A percentile compares a stretch with the other conserved stretches of the same genome.
Conservation (phyloP, 2,329 filamentous ascomycete species). For the Aspergillus udagawae region DNA sequence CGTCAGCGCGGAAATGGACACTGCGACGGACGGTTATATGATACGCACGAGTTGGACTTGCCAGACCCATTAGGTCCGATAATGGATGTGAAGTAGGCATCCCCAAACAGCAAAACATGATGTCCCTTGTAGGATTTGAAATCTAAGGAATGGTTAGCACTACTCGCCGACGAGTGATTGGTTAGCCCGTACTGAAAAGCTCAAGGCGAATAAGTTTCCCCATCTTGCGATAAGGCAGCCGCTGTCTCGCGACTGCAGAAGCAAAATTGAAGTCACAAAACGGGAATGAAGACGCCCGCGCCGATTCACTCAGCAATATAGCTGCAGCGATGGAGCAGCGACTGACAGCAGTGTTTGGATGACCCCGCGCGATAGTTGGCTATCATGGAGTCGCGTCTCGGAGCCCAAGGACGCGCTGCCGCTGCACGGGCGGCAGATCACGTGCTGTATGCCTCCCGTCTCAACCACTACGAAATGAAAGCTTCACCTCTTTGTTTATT, state of each 20-base stretch:
- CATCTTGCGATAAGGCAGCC: constrained; percentile 57
- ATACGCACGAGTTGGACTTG: constrained; percentile 88
- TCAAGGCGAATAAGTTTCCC: constrained; percentile 94
- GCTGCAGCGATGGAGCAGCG: not conserved
- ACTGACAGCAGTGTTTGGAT: constrained; percentile 14
- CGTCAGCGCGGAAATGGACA: constrained; percentile 18
- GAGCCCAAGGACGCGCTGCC: constrained; percentile 23
- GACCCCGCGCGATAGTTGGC: constrained; percentile 15
- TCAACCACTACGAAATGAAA: not conserved
- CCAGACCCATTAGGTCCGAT: constrained; percentile 99
- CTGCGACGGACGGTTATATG: not conserved
- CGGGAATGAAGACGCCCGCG: not conserved
- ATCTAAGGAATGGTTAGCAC: constrained; percentile 53
- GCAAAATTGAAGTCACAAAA: constrained; percentile 4
- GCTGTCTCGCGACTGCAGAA: constrained; percentile 22
- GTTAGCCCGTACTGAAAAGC: constrained; percentile 69
- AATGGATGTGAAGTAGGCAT: constrained; percentile 98
- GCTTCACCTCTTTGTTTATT: no score
- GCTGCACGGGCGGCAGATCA: constrained; percentile 3
- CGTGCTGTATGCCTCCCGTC: not conserved
- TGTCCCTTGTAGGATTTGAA: constrained; percentile 99
- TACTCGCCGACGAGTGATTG: constrained; percentile 6
- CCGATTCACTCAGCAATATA: not conserved
- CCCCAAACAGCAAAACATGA: constrained; percentile 88
- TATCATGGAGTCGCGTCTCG: constrained; percentile 16